Base-by-base conservation (phyloP, 176 grass and related monocot genomes). In the Avena atlantica region DNA sequence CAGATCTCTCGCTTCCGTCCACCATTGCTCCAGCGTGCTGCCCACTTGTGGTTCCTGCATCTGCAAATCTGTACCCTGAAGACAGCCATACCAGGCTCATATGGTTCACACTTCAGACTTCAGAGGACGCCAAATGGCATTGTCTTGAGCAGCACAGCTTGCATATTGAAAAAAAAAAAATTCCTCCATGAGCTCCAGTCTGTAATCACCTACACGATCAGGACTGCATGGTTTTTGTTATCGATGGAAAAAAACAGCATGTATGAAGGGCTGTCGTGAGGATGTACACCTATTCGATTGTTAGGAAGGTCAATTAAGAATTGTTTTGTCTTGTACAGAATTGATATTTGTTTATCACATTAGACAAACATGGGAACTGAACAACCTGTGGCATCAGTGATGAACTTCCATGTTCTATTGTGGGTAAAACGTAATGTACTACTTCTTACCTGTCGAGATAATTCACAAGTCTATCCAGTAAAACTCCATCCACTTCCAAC, bases 191-290 rank as follows among this genome's bases (percentile, higher is more conserved):
- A 71, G 25, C 81, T 47, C 13, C 48, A 49, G 2, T 23, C 23
- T 88, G 75, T 91, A 87, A 84, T 84, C 81, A 81, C 51, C 69
- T 85, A 78, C 49, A 24, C 4, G 25, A 14, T 60, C 80, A 68
- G 66, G 58, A 34, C 40, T 44, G 24, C 51, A 84, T 74, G 25
- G 16, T 40, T 87, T n/a, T 80, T 67, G 6, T 80, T 84, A 8
- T 44, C 49, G 9, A 81, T 27, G 57, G 5, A 8, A 31, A 82
- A n/a, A 86, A 23, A 24, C 11, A 12, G 71, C 86, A 63, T 78
- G 62, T 44, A 81, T 68, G 9, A 80, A 83, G 8, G 4, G 48
- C 62, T 67, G 21, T 87, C 6, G 42, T 51, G 68, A 84, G 60
- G 25, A 77, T 90, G 45, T 44, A 17, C 17, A 21, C 52, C 78